These are phyloP conservation scores for Fusarium staphyleae DNA, from an alignment of 2,329 filamentous ascomycete species.

Conservation along the genomic window DNA sequence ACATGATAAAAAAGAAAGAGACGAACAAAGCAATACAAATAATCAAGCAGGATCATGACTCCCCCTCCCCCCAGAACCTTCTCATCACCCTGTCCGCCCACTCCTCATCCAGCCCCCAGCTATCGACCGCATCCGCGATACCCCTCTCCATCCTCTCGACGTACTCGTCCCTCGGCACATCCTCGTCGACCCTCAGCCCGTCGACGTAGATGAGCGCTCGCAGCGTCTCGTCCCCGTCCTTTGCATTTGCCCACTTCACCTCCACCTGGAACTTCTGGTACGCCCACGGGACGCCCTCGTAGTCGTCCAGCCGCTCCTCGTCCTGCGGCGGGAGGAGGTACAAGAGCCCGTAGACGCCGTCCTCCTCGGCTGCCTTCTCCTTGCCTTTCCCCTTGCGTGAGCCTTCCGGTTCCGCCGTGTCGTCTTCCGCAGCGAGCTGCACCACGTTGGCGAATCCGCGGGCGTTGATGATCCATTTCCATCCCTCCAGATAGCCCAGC, in stretches of 20 bases:
- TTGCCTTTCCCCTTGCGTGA: conserved; percentile 4
- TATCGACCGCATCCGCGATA: conserved; percentile 62
- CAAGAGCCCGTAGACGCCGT: conserved; percentile 64
- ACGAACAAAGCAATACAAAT: not conserved
- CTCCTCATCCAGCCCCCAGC: conserved; percentile 59
- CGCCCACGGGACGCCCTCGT: conserved; percentile 68
- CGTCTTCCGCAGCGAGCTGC: conserved; percentile 25
- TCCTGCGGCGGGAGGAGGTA: conserved; percentile 60
- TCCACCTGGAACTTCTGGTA: conserved; percentile 62
- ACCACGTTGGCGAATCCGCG: conserved; percentile 75
- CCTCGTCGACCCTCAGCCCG: conserved; percentile 47
- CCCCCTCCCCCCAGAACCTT: conserved; percentile 47
- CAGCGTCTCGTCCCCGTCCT: conserved; percentile 36
- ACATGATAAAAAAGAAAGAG: not conserved
- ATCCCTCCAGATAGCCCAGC: conserved; percentile 62
- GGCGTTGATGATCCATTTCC: conserved; percentile 71
- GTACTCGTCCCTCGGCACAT: conserved; percentile 63
- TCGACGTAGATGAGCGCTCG: conserved; percentile 68
- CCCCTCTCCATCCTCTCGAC: conserved; percentile 69
- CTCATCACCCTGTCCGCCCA: conserved; percentile 65
- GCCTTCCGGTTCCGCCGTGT: conserved; percentile 5
- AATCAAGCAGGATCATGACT: not conserved
- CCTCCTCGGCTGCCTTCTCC: conserved; percentile 13
- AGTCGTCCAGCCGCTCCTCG: conserved; percentile 59
- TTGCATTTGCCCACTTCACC: conserved; percentile 39